Base-by-base conservation (phyloP, 768 basidiomycete genomes). In the Rhodosporidiobolus odoratus region DNA sequence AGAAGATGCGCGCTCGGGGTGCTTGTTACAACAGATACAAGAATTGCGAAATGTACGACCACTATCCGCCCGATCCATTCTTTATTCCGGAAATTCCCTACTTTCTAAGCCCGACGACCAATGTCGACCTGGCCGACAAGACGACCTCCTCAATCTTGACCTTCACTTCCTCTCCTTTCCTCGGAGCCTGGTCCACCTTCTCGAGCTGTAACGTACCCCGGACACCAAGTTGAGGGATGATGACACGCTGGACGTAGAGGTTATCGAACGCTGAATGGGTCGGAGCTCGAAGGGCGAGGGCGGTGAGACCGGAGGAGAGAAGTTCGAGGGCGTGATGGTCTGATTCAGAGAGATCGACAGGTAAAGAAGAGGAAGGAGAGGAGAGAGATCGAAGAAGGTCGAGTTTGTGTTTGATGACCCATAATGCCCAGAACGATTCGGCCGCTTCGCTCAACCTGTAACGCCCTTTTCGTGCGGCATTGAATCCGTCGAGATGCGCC, bases 351-450 rank as follows among this genome's bases (percentile, higher is more conserved):
- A 40, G 37, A 8, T 30, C 16, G 21, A 43, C 25, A 4, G 57
- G 30, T 12, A 52, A 16, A 1, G 47, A 32, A 2, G 58, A 35
- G 7, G 35, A 25, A 3, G 60, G 9, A 4, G 69, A 56, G 2
- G 63, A 40, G 58, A 61, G 4, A 25, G 23, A 5, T 2, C n/a
- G 25, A 32, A 71, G 61, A 9, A 62, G 58, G 32, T 37, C 43
- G 23, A 72, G 54, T 48, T 75, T 73, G 16, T 54, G 54, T 30
- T 58, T 59, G 57, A 76, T 16, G 60, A 75, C 52, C 65, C 64
- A 76, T n/a, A 69, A 53, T 37, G 69, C 52, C 76, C 76, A 76
- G 63, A 75, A 76, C 21, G 50, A 50, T 9, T 56, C 40, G 0
- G 76, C 48, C 35, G 65, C 57, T 5, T 60, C 32, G 25, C 59